phyloP scores from a whole-genome alignment of 2,329 filamentous ascomycete genomes.

The Bipolaris gigantea region DNA sequence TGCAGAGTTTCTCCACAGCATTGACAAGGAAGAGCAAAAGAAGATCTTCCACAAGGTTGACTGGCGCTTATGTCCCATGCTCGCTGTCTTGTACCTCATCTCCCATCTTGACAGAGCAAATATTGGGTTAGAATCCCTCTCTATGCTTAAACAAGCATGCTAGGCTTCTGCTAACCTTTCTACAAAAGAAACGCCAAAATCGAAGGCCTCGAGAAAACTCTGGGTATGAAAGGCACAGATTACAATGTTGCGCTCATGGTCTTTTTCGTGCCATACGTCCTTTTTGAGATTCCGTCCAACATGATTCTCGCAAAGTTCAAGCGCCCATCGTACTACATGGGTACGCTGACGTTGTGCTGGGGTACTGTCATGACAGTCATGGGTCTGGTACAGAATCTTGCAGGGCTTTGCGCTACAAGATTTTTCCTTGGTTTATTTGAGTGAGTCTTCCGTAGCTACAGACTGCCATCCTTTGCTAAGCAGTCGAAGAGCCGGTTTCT shows the following conservation, averaged over 20 bases:
- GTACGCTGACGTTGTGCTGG: constrained; percentile 40
- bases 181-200: constrained; percentile 47
- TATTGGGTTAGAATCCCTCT: constrained; percentile 23
- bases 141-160: not conserved
- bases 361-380: constrained; percentile 55
- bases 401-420: constrained; percentile 50
- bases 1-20: constrained; percentile 28
- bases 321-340: constrained; percentile 55
- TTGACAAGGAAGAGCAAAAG: constrained; percentile 26
- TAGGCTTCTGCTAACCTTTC: not conserved
- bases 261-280: constrained; percentile 61
- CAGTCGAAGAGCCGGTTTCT: constrained; percentile 32
- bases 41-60: constrained; percentile 31
- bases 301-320: constrained; percentile 60
- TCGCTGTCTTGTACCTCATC: constrained; percentile 33
- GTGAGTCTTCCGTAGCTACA: not conserved
- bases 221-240: constrained; percentile 53
- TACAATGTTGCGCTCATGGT: constrained; percentile 55
- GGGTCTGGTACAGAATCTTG: constrained; percentile 52
- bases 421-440: constrained; percentile 50
- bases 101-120: constrained; percentile 42
- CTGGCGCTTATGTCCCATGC: constrained; percentile 26
- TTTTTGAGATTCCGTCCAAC: constrained; percentile 59
- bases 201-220: constrained; percentile 29
- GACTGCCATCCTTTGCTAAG: no score